Percentiles rank a stretch among this genome's conserved stretches.
These are phyloP conservation scores for Pestalotiopsis sp. DNA, from an alignment of 2,329 filamentous ascomycete genomes.

Conservation along the genomic window DNA sequence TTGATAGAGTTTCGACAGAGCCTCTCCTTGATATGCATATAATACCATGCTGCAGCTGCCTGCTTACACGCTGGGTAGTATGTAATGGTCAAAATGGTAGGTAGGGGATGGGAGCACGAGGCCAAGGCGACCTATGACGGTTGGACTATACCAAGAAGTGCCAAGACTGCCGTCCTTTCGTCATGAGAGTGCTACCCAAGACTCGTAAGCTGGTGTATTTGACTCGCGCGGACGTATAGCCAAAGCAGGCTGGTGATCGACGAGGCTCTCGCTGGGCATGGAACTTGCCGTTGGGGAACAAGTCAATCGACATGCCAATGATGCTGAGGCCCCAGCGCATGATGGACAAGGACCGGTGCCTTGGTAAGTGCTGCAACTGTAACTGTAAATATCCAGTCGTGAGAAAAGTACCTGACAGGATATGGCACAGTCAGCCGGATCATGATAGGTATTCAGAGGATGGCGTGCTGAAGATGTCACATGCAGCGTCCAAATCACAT, in stretches of 20 bases:
- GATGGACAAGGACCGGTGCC: background rate
- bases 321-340: background rate
- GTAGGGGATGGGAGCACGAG: too few relatives aligned
- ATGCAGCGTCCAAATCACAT: too few relatives aligned
- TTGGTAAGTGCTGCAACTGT: background rate
- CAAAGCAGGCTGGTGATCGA: conserved; percentile 11
- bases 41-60: background rate
- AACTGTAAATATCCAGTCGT: background rate
- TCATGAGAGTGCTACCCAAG: background rate
- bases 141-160: background rate
- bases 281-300: conserved; percentile 1
- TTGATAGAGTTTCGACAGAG: background rate
- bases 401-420: too few relatives aligned
- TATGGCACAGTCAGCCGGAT: too few relatives aligned
- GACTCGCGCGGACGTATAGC: background rate
- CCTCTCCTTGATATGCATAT: background rate
- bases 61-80: too few relatives aligned
- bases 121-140: background rate
- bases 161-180: background rate
- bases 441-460: too few relatives aligned
- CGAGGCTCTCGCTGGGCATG: conserved; percentile 5
- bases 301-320: background rate
- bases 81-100: too few relatives aligned
- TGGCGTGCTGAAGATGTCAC: too few relatives aligned
- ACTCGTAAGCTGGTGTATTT: background rate